Conservation (phyloP, 2,329 filamentous ascomycete species). For the Scolecobasidium constrictum region DNA sequence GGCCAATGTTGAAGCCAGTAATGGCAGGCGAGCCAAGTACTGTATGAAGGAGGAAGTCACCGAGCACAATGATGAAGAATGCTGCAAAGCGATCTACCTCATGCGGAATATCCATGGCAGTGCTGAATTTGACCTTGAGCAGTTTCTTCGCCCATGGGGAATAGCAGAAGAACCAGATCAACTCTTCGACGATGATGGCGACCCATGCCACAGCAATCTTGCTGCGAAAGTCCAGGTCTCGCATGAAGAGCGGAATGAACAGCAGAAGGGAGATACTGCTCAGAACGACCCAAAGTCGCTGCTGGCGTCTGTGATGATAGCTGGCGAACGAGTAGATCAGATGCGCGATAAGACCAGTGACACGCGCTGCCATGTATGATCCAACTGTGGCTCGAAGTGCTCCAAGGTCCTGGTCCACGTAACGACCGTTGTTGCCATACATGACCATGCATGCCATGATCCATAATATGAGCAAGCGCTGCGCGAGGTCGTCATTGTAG, state of each 20-base stretch:
- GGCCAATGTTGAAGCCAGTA: conserved; percentile 32
- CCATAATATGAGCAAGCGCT: conserved; percentile 39
- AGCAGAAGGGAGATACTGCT: conserved; percentile 32
- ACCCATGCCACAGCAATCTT: conserved; percentile 35
- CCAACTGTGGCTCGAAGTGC: conserved; percentile 36
- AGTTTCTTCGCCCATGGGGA: conserved; percentile 33
- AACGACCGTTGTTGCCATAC: conserved; percentile 37
- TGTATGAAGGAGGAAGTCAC: conserved; percentile 39
- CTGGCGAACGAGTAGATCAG: conserved; percentile 34
- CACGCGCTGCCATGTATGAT: conserved; percentile 35
- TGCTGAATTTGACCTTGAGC: conserved; percentile 33
- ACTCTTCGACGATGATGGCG: conserved; percentile 32
- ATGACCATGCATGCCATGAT: conserved; percentile 39
- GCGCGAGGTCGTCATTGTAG: conserved; percentile 39
- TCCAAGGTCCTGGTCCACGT: conserved; percentile 31
- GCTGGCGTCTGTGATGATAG: conserved; percentile 37
- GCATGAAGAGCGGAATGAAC: conserved; percentile 34
- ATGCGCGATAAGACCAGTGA: conserved; percentile 23
- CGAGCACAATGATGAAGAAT: conserved; percentile 43
- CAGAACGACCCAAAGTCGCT: conserved; percentile 32
- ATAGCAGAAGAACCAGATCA: conserved; percentile 33
- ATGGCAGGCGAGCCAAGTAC: conserved; percentile 37
- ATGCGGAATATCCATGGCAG: conserved; percentile 39
- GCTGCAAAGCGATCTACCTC: conserved; percentile 40
- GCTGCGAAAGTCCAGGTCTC: conserved; percentile 26